Base-by-base conservation (phyloP, 2,329 filamentous ascomycete species). In the Ceratocystis lukuohia region DNA sequence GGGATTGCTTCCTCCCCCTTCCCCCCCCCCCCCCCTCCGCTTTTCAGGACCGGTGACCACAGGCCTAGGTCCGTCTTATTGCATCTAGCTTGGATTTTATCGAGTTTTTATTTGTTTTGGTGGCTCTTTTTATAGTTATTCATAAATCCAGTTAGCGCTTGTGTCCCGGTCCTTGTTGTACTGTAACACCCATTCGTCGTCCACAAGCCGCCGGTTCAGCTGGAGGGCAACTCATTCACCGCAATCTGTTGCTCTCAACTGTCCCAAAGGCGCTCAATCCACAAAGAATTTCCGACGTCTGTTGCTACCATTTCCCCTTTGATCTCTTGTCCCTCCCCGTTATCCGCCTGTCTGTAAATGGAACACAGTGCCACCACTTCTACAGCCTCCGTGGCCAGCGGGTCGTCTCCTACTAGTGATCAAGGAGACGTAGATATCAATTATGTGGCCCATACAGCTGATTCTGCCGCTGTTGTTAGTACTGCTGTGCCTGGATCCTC, bases 351-450 rank as follows among this genome's bases (percentile, higher is more conserved):
- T 56, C 50, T 57, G 53, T 33, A 59, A 20, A 59, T 65, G 48
- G 10, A 65, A 25, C 37, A 22, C 33, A 65, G 53, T 65, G 63
- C 53, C 15, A 33, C 53, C 53, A 65, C 50, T n/a, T 65, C 63
- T 46, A 37, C 33, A 22, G 63, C 50, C 25, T 65, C 63, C 22
- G 33, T 10, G 15, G 63, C 63, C 8, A 65, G 63, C 50, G 63
- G 53, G 33, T 65, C 63, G 50, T 65, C 63, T 8, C 20, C 53
- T 6, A 41, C 37, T 7, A 65, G 63, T n/a, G 63, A 65, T 25
- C 50, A 57, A 17, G 53, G n/a, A 25, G 63, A 50, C n/a, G 12
- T 15, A 12, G 28, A 37, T 37, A 37, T 37, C 33, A 37, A 7
- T 7, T 57, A n/a, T 22, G 12, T 33, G 25, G 25, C 25, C 5